Evolutionary conservation across 2,329 filamentous ascomycete species (phyloP).

Genomic region (Huntiella decipiens): DNA sequence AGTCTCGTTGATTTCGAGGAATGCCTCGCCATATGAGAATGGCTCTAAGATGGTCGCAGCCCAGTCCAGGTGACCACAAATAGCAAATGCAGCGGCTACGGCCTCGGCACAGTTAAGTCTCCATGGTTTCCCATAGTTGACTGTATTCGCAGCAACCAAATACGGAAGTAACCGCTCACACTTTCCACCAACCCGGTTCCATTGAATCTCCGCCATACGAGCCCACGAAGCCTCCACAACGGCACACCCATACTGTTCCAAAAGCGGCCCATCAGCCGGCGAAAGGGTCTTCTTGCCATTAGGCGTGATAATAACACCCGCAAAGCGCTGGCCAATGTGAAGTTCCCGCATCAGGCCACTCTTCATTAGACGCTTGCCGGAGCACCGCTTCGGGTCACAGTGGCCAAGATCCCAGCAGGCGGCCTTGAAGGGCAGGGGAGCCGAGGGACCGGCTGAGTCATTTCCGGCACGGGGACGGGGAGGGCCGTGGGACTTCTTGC

Average conservation of each 20-base stretch:
- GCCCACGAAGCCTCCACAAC: conserved; percentile 98
- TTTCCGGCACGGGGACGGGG: conserved; percentile 26
- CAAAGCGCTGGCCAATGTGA: conserved; percentile 76
- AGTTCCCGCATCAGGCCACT: conserved; percentile 87
- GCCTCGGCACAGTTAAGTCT: conserved; percentile 91
- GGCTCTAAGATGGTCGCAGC: conserved; percentile 63
- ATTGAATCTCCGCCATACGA: conserved; percentile 75
- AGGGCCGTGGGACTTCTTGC: conserved; percentile 48
- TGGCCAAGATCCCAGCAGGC: conserved; percentile 97
- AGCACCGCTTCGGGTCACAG: conserved; percentile 93
- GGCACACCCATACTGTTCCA: conserved; percentile 79
- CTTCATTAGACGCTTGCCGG: conserved; percentile 83
- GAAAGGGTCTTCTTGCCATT: conserved; percentile 78
- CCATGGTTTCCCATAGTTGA: conserved; percentile 96
- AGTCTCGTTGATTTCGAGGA: conserved; percentile 75
- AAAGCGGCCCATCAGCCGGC: conserved; percentile 59
- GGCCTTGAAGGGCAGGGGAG: conserved; percentile 53
- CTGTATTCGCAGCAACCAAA: conserved; percentile 85
- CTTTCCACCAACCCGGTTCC: conserved; percentile 77
- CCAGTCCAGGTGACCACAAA: conserved; percentile 85
- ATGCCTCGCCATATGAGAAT: conserved; percentile 76
- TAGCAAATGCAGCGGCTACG: conserved; percentile 76
- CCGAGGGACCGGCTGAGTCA: conserved; percentile 19
- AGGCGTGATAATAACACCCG: conserved; percentile 82
- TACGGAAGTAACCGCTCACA: conserved; percentile 85